Evolutionary conservation across 345 rosid genomes (phyloP).

Genomic region (Hypericum perforatum): DNA sequence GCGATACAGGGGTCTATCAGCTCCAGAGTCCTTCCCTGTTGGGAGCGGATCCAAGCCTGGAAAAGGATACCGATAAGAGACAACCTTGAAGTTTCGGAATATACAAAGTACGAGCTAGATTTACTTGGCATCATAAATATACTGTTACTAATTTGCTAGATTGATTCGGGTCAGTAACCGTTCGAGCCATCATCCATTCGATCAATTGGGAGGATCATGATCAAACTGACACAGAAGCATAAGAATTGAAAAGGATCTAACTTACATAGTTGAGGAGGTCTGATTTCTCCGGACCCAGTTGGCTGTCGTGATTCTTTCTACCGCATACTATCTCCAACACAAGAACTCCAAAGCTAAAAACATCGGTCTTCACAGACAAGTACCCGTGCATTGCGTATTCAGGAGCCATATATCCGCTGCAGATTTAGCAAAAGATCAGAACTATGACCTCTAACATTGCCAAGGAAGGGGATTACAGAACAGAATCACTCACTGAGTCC

Average conservation of each 20-base stretch:
- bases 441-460: background rate
- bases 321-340: constrained; percentile 80
- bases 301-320: constrained; percentile 54
- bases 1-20: constrained; percentile 54
- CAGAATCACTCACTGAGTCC: constrained; percentile 63
- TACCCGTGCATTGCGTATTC: constrained; percentile 81
- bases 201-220: background rate
- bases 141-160: too few relatives aligned
- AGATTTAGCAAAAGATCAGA: constrained; percentile 13
- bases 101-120: too few relatives aligned
- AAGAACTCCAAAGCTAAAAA: constrained; percentile 77
- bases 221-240: background rate
- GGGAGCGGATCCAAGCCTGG: constrained; percentile 66
- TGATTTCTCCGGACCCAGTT: constrained; percentile 37
- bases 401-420: constrained; percentile 95
- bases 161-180: too few relatives aligned
- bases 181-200: too few relatives aligned
- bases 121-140: too few relatives aligned
- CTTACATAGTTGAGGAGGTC: constrained; percentile 83
- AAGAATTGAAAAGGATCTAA: constrained; percentile 8
- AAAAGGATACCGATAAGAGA: background rate
- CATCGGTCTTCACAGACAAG: constrained; percentile 74
- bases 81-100: too few relatives aligned
- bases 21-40: constrained; percentile 42
- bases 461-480: background rate